These are phyloP conservation scores for Globisporangium abappressorium DNA, from an alignment of 352 stramenopile species.

Conservation along the genomic window DNA sequence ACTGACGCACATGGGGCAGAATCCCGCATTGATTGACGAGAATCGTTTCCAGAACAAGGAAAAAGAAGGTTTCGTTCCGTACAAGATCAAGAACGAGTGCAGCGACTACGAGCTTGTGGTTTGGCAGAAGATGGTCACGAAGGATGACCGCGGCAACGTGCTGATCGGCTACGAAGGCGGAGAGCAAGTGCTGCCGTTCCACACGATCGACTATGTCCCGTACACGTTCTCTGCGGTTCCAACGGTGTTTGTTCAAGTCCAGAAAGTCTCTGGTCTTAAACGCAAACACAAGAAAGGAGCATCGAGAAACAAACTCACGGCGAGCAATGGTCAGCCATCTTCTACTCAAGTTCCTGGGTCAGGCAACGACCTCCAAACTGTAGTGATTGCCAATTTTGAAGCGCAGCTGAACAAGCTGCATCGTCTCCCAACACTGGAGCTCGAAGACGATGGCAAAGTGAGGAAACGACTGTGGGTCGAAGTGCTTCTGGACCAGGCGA, in stretches of 20 bases:
- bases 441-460: constrained; percentile 58
- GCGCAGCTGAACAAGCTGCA: constrained; percentile 80
- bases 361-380: constrained; percentile 7
- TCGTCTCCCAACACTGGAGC: constrained; percentile 72
- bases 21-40: constrained; percentile 9
- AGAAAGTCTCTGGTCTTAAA: constrained; percentile 53
- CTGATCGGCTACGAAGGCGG: constrained; percentile 57
- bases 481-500: constrained; percentile 74
- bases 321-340: neutral
- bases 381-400: constrained; percentile 71
- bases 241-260: constrained; percentile 71
- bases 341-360: neutral
- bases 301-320: neutral
- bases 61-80: constrained; percentile 66
- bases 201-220: constrained; percentile 78
- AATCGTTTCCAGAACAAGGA: constrained; percentile 35
- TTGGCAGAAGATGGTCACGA: constrained; percentile 74
- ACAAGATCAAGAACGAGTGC: constrained; percentile 83
- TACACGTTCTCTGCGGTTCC: constrained; percentile 64
- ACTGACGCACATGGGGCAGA: constrained; percentile 11
- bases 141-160: constrained; percentile 44
- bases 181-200: constrained; percentile 69
- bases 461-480: constrained; percentile 75
- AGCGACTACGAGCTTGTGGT: constrained; percentile 71
- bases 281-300: constrained; percentile 28